Base-by-base conservation (phyloP, 345 rosid species). In the Kandelia obovata region DNA sequence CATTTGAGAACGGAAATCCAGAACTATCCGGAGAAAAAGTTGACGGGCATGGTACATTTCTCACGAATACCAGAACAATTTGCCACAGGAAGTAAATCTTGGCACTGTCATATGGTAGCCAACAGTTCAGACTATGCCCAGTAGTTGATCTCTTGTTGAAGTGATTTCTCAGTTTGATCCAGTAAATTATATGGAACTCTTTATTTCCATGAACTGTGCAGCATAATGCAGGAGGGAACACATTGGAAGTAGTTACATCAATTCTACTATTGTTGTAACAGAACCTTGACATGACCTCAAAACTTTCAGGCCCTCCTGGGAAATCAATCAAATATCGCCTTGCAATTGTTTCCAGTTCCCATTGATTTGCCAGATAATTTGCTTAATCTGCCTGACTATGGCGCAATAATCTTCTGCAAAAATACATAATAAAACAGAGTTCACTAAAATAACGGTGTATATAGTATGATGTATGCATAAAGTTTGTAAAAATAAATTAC, bases 121-220 rank as follows among this genome's bases (percentile, higher is more conserved):
- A 94, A 73, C 65, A 88, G 81, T 74, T 89, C 93, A 10, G 91
- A 85, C 96, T 93, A 90, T 43, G 89, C 53, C 99, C 96, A 92
- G 65, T 77, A 83, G 46, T 72, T 70, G 64, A 89, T 80, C 71
- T 86, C 92, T 70, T 81, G 80, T 70, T 81, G 80, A 71, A 92
- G 78, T 52, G 84, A 85, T 78, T 86, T 90, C 72, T 79, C 84
- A 7, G 87, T 90, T 75, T 74, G 86, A 58, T 85, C 84, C 74
- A 86, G 37, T 34, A 87, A 80, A 69, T 81, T 87, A 31, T 47
- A 39, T 10, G 66, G 7, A 76, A 56, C 47, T 64, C 49, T 71
- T 70, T 83, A 88, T 89, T 76, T 92, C 96, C 93, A 95, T 81
- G 71, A 84, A 87, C 72, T 79, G 80, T 37, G 99, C 88, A 62